Evolutionary conservation across 2,329 filamentous ascomycete species (phyloP).

Genomic region (Cordyceps pruinosa): DNA sequence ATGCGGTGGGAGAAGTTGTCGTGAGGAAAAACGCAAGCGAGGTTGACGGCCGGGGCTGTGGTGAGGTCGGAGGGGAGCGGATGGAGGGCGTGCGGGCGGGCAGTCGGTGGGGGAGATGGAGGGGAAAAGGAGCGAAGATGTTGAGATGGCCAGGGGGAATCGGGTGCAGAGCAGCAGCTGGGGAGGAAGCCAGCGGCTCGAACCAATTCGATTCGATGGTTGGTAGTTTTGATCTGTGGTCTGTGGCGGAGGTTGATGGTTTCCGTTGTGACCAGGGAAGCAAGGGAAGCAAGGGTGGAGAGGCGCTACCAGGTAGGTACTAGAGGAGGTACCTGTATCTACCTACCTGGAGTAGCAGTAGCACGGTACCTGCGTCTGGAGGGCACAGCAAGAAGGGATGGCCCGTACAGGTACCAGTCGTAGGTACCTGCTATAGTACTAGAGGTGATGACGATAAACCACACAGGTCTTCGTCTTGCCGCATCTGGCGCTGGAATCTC

Average conservation of each 20-base stretch:
- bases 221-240: too few relatives aligned
- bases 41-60: not conserved
- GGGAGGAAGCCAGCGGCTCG: not conserved
- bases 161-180: not conserved
- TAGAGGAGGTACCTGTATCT: too few relatives aligned
- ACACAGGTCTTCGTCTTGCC: too few relatives aligned
- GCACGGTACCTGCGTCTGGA: constrained; percentile 6
- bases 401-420: too few relatives aligned
- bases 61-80: constrained; percentile 4
- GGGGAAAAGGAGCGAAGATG: not conserved
- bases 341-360: too few relatives aligned
- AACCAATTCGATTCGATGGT: not conserved
- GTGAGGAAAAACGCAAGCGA: not conserved
- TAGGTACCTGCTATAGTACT: too few relatives aligned
- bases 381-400: too few relatives aligned
- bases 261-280: constrained; percentile 9
- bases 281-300: too few relatives aligned
- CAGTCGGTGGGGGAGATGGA: not conserved
- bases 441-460: not conserved
- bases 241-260: not conserved
- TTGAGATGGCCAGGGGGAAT: not conserved
- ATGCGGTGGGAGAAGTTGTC: not conserved
- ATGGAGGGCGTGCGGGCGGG: not conserved
- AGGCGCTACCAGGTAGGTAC: too few relatives aligned
- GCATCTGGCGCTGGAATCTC: too few relatives aligned